Percentiles rank a stretch among this genome's conserved stretches.
Conservation (phyloP, 306 rosid genomes). For the Mucuna pruriens region DNA sequence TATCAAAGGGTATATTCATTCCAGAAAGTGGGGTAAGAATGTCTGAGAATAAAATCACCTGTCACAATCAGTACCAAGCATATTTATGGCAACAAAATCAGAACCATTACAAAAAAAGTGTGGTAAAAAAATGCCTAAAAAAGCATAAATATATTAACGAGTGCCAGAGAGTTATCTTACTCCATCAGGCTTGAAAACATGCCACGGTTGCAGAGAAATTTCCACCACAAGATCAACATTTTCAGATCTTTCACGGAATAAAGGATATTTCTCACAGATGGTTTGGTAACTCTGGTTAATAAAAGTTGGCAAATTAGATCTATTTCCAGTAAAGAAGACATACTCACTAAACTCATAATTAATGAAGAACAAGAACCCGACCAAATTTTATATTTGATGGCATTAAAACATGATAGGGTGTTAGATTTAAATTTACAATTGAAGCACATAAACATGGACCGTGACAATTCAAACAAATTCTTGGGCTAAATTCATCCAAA, state of each 20-base stretch:
- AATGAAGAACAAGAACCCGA: not conserved
- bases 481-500: not conserved
- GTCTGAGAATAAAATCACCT: slow-evolving; percentile 97
- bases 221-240: slow-evolving; percentile 94
- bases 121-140: not conserved
- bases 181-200: slow-evolving; percentile 96
- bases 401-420: slow-evolving; percentile 2
- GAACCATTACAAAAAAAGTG: not conserved
- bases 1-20: slow-evolving; percentile 97
- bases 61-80: slow-evolving; percentile 31
- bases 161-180: slow-evolving; percentile 52
- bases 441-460: not conserved
- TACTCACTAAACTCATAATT: not conserved
- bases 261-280: slow-evolving; percentile 88
- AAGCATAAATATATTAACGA: not conserved
- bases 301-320: slow-evolving; percentile 37
- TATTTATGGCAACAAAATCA: slow-evolving; percentile 30
- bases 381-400: not conserved
- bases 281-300: slow-evolving; percentile 80
- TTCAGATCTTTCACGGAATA: slow-evolving; percentile 96
- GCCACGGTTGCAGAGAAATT: slow-evolving; percentile 95
- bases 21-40: slow-evolving; percentile 98
- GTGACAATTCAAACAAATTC: slow-evolving; percentile 6
- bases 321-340: slow-evolving; percentile 2
- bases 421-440: not conserved